Evolutionary conservation across 2,329 filamentous ascomycete genomes (phyloP), one percentile per base, ranked within the genome.

Genomic region (Alternaria novae-zelandiae): DNA sequence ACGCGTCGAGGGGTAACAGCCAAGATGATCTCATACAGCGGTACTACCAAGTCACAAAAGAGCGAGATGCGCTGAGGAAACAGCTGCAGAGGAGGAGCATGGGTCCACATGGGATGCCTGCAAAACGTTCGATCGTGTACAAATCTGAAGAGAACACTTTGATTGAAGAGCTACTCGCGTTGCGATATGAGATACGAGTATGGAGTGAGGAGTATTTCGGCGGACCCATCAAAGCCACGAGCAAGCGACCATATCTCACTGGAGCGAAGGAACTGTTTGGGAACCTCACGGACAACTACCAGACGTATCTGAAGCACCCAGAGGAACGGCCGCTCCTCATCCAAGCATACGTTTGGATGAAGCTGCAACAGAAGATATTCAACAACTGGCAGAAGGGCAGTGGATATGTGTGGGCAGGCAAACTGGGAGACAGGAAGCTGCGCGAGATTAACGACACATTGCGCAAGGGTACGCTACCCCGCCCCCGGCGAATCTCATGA

Each of bases 361-460:
- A 68, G 45, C 59, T 80, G n/a, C 78, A 79, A 36, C 70, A 74
- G n/a, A 76, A 75, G 45, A 74, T 80, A 44, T 80, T 80, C 67
- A 78, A 70, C 68, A 78, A 72, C 25, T 72, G 76, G 55, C 61
- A 73, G 36, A 78, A 76, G 44, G 78, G 77, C 20, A 75, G 75
- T 57, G 78, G 78, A 30, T 80, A 80, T 57, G 67, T 79, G 10
- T 80, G 78, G 78, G 78, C 78, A 1, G 78, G 76, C 28, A 78
- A 75, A 54, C 67, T 79, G n/a, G 78, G 78, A 21, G 77, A 80
- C 63, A 71, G 74, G 53, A 78, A 78, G 25, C 66, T 80, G 9
- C 74, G 78, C 3, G 71, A 74, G 10, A 68, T 80, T 56, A 79
- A 80, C 54, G 78, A 80, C 54, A 78, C 74, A 3, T 64, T 80